Percentiles rank a stretch among this genome's conserved stretches.
phyloP scores from a whole-genome alignment of 768 basidiomycete species.

The Lentinula edodes region DNA sequence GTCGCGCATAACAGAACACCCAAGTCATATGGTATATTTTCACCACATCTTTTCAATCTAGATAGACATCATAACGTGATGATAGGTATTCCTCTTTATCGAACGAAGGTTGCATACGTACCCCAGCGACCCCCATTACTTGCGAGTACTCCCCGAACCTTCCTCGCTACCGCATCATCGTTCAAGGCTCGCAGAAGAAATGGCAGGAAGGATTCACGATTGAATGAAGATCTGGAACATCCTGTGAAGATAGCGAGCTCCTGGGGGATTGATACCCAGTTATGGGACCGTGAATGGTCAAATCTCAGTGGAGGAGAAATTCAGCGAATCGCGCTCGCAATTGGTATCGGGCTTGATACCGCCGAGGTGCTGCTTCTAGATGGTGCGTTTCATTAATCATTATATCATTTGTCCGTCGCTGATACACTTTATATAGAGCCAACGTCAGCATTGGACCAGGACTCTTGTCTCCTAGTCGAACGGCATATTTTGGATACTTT shows the following conservation, averaged over 20 bases:
- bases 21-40: conserved; percentile 36
- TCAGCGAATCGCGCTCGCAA: conserved; percentile 76
- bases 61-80: not conserved
- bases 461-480: conserved; percentile 64
- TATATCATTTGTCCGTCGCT: not conserved
- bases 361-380: conserved; percentile 79
- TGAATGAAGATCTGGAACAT: conserved; percentile 20
- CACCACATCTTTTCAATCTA: not conserved
- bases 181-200: conserved; percentile 25
- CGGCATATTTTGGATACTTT: conserved; percentile 49
- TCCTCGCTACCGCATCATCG: conserved; percentile 50
- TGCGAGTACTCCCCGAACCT: conserved; percentile 72
- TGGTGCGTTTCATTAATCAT: conserved; percentile 32
- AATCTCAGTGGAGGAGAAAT: conserved; percentile 83
- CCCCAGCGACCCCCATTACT: conserved; percentile 88
- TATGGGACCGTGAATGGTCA: conserved; percentile 81
- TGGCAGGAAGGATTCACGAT: conserved; percentile 30
- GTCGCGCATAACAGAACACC: conserved; percentile 28
- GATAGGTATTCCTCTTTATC: conserved; percentile 54
- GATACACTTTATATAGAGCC: conserved; percentile 51
- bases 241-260: conserved; percentile 48
- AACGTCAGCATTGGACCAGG: conserved; percentile 80
- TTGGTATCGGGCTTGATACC: conserved; percentile 64
- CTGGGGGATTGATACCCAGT: conserved; percentile 62
- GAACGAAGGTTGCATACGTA: conserved; percentile 78